These are phyloP conservation scores for Arthrobotrys musiformis DNA, from an alignment of 2,329 filamentous ascomycete genomes.

Conservation along the genomic window DNA sequence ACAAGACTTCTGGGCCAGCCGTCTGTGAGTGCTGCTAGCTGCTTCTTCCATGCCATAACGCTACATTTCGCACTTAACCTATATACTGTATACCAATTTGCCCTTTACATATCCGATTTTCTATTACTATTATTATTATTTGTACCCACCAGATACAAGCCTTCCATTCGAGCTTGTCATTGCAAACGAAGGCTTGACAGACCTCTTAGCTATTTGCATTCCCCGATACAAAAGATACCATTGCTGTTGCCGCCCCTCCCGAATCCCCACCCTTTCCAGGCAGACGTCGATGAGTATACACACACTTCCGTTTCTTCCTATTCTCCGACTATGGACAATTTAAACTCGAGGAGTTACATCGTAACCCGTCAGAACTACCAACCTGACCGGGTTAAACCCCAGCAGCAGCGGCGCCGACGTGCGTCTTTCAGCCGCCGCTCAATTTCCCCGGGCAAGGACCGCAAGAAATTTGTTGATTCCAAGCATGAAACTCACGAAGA, in stretches of 20 bases:
- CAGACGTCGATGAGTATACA: constrained; percentile 22
- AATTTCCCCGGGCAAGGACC: constrained; percentile 43
- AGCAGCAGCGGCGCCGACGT: constrained; percentile 32
- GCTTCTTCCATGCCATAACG: constrained; percentile 22
- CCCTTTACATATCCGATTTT: constrained; percentile 26
- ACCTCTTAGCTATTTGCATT: constrained; percentile 18
- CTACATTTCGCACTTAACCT: constrained; percentile 21
- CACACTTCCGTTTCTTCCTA: background rate
- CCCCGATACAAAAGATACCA: constrained; percentile 31
- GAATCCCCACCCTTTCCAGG: constrained; percentile 20
- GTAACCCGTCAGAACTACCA: constrained; percentile 47
- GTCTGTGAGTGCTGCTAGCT: constrained; percentile 47
- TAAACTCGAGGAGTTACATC: constrained; percentile 50
- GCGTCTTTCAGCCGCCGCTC: constrained; percentile 37
- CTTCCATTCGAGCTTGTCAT: constrained; percentile 1
- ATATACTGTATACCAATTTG: constrained; percentile 1
- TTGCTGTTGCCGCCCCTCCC: constrained; percentile 15
- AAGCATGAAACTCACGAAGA: constrained; percentile 41
- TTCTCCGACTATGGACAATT: constrained; percentile 43
- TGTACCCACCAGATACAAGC: constrained; percentile 23
- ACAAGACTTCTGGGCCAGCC: constrained; percentile 25
- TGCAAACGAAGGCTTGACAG: constrained; percentile 2
- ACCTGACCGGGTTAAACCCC: constrained; percentile 49
- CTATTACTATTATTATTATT: background rate
- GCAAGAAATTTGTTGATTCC: constrained; percentile 38